Conservation (phyloP, 2,329 filamentous ascomycete species). For the Botrytis cinerea region DNA sequence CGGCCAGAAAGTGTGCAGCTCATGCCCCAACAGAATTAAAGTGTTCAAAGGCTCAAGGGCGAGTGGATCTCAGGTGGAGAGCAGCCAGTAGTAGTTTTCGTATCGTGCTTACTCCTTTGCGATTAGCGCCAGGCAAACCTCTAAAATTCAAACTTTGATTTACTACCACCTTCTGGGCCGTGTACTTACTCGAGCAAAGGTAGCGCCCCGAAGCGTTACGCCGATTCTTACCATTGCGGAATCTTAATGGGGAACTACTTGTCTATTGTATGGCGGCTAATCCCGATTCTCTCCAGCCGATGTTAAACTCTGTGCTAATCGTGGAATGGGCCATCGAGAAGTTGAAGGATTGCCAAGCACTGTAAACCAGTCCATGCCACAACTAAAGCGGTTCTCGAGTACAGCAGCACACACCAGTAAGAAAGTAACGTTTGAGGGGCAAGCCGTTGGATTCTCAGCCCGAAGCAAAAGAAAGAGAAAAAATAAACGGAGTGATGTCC, state of each 20-base stretch:
- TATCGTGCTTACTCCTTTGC: conserved; percentile 4
- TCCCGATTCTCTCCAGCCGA: not conserved
- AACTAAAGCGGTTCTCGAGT: not conserved
- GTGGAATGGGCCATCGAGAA: not conserved
- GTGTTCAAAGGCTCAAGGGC: not conserved
- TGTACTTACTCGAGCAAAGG: not conserved
- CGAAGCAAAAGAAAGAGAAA: not conserved
- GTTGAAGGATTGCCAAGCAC: conserved; percentile 2
- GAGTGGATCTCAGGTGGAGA: not conserved
- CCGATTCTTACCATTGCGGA: conserved; percentile 2
- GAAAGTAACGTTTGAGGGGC: not conserved
- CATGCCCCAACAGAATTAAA: not conserved
- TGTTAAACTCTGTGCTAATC: not conserved
- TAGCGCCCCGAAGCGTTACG: conserved; percentile 2
- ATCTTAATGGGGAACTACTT: not conserved
- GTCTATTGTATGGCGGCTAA: not conserved
- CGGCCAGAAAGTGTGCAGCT: not conserved
- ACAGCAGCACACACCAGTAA: not conserved
- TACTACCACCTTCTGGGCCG: not conserved
- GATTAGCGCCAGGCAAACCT: not conserved
- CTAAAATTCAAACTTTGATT: not conserved
- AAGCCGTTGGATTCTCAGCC: not conserved
- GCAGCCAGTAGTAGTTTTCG: not conserved
- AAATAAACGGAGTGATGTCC: not conserved
- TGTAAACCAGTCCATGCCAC: not conserved